These are phyloP conservation scores for Setomelanomma holmii DNA, from an alignment of 2,329 filamentous ascomycete species.

Conservation along the genomic window DNA sequence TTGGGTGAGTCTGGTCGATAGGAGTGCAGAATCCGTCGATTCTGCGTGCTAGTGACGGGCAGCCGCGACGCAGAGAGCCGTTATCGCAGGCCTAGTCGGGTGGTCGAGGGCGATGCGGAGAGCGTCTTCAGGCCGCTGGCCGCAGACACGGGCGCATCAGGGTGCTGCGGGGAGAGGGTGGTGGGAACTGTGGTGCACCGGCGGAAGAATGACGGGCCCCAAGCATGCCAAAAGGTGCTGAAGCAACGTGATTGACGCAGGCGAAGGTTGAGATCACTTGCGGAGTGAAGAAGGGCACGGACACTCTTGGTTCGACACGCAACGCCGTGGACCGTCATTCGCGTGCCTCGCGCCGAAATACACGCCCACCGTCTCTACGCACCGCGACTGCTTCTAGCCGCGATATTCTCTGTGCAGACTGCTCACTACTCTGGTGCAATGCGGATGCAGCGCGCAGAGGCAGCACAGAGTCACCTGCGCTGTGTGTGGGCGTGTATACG, in stretches of 20 bases:
- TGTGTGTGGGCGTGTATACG: constrained; percentile 17
- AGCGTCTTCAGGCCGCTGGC: constrained; percentile 30
- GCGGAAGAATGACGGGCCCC: constrained; percentile 28
- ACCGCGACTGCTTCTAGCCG: not conserved
- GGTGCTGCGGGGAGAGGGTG: constrained; percentile 8
- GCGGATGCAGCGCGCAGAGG: constrained; percentile 5
- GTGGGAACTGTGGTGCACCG: constrained; percentile 15
- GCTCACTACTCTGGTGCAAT: not conserved
- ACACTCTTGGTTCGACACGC: not conserved
- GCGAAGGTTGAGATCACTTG: constrained; percentile 24
- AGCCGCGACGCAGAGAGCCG: constrained; percentile 25
- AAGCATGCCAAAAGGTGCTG: constrained; percentile 18
- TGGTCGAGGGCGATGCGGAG: constrained; percentile 33
- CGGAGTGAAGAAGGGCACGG: constrained; percentile 13
- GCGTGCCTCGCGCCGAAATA: constrained; percentile 13
- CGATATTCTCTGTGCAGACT: not conserved
- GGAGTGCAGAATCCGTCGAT: constrained; percentile 16
- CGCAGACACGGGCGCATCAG: constrained; percentile 22
- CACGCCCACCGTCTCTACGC: not conserved
- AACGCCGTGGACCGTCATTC: constrained; percentile 9
- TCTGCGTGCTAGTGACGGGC: constrained; percentile 21
- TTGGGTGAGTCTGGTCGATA: constrained; percentile 13
- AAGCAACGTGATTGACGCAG: constrained; percentile 17
- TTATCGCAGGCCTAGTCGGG: constrained; percentile 33
- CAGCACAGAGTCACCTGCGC: constrained; percentile 23